Base-by-base conservation (phyloP, 2,329 filamentous ascomycete species). In the Meredithiella fracta region DNA sequence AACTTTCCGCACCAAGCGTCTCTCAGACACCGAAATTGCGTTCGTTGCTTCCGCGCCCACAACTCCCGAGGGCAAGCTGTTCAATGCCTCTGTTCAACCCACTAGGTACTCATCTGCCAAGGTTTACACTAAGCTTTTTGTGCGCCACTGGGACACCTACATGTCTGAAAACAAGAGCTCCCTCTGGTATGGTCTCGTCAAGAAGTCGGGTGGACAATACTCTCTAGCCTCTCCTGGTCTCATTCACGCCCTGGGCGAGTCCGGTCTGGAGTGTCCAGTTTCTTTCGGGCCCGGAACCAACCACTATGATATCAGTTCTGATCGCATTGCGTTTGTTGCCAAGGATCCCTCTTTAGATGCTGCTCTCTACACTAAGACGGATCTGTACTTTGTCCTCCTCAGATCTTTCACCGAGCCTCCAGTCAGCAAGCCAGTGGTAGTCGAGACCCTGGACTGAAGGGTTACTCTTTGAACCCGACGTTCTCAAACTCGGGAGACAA, bases 131-230 rank as follows among this genome's bases (percentile, higher is more conserved):
- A 79, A 77, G 51, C 77, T 90, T 25, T 92, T 86, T 63, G 85
- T 86, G 26, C 78, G 87, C 14, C 86, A 94, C 64, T 94, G 87
- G 87, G 86, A 94, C 65, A 68, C 75, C n/a, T 94, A 83, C 69
- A 72, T 81, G 25, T 80, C 77, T 0, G 76, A 81, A 49, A 82
- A 86, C 63, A 79, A 76, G 59, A 83, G 82, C 63, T 77, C 83
- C 1, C 74, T 95, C 26, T 92, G 83, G 74, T 85, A 86, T 29
- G 82, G 82, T 31, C 75, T 76, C 3, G 66, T 92, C 51, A 70
- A 67, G 61, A 67, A 65, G 37, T 66, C 66, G 14, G 67, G 61
- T 14, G 56, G 61, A n/a, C 65, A 63, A 57, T 77, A 70, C 64
- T 64, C 63, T 25, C 67, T 79, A 15, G 67, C 70, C 47, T 62